Evolutionary conservation across 2,329 filamentous ascomycete species (phyloP).

Genomic region (Fusarium sp.): DNA sequence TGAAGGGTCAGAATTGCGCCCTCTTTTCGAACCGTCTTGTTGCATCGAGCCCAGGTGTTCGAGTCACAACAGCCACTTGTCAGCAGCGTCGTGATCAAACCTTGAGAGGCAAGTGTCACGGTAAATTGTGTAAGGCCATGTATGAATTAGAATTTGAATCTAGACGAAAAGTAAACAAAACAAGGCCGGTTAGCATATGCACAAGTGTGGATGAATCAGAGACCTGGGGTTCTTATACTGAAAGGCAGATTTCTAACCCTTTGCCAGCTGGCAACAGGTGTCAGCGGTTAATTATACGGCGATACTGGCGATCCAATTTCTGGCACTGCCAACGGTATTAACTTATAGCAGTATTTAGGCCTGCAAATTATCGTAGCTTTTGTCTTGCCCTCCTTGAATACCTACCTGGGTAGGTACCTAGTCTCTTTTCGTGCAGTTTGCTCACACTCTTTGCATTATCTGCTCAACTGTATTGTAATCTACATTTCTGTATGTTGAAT

Average conservation of each 20-base stretch:
- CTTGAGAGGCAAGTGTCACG: neutral
- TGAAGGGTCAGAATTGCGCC: slow-evolving; percentile 45
- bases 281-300: neutral
- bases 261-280: slow-evolving; percentile 22
- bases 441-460: neutral
- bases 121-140: neutral
- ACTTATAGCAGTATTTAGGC: too few relatives aligned
- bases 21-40: slow-evolving; percentile 32
- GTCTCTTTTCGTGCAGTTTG: too few relatives aligned
- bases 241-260: neutral
- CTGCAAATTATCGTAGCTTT: too few relatives aligned
- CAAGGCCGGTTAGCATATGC: neutral
- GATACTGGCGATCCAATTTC: neutral
- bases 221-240: neutral
- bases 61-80: slow-evolving; percentile 20
- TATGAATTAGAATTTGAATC: neutral
- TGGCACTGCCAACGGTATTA: neutral
- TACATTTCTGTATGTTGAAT: neutral
- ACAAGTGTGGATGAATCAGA: slow-evolving; percentile 2
- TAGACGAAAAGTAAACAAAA: neutral
- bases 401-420: too few relatives aligned
- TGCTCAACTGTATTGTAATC: neutral
- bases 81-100: neutral
- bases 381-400: neutral
- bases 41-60: slow-evolving; percentile 36